A percentile compares a stretch with the other conserved stretches of the same genome.
phyloP scores from a whole-genome alignment of 2,329 filamentous ascomycete genomes.

The Talaromyces marneffei region DNA sequence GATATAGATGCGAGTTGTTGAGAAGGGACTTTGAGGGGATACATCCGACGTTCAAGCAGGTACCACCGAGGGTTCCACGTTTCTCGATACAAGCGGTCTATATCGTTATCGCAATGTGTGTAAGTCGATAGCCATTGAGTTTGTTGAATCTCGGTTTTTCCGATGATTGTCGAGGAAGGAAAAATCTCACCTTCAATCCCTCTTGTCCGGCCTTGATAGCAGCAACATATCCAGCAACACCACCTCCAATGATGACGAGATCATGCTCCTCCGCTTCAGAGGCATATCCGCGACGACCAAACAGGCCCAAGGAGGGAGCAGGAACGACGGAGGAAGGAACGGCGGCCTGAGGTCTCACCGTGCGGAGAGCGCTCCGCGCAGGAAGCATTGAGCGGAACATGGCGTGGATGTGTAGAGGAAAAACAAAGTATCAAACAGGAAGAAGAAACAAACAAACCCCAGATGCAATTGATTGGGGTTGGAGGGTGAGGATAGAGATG shows the following conservation, averaged over 20 bases:
- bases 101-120: neutral
- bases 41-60: conserved; percentile 97
- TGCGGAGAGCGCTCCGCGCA: conserved; percentile 41
- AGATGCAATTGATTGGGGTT: conserved; percentile 1
- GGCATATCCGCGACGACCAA: conserved; percentile 52
- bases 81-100: conserved; percentile 98
- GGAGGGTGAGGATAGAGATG: neutral
- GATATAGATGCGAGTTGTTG: conserved; percentile 98
- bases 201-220: conserved; percentile 99
- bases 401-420: conserved; percentile 20
- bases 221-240: conserved; percentile 96
- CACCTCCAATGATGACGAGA: conserved; percentile 93
- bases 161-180: neutral
- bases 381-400: conserved; percentile 52
- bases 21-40: conserved; percentile 99
- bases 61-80: conserved; percentile 88
- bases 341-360: conserved; percentile 30
- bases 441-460: neutral
- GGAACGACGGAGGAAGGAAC: conserved; percentile 31
- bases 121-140: neutral
- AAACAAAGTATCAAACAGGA: neutral
- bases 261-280: conserved; percentile 65
- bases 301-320: conserved; percentile 40
- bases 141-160: neutral
- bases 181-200: conserved; percentile 71